phyloP scores from a whole-genome alignment of 257 asterid species.

The Solanum sitiens region DNA sequence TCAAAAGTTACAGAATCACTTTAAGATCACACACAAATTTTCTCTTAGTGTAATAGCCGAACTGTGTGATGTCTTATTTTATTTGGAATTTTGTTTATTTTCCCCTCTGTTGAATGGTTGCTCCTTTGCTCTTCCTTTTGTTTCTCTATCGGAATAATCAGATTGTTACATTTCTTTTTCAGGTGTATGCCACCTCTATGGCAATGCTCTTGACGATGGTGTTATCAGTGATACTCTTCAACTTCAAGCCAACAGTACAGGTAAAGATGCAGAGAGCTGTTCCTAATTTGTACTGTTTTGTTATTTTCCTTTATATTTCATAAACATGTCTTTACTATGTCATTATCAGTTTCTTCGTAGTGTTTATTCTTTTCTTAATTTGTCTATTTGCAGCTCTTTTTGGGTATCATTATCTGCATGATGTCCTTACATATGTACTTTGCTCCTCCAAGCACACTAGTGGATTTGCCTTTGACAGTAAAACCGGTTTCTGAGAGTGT shows the following conservation, averaged over 20 bases:
- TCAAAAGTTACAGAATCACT: background rate
- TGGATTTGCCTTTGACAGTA: constrained; percentile 55
- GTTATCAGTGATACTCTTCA: constrained; percentile 70
- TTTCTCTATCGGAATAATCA: background rate
- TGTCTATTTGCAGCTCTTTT: constrained; percentile 56
- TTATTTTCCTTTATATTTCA: background rate
- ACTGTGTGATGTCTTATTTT: background rate
- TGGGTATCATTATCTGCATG: constrained; percentile 86
- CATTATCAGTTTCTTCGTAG: background rate
- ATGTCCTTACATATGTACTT: constrained; percentile 97
- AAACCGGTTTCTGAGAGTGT: constrained; percentile 44
- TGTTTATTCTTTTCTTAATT: background rate
- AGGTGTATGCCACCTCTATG: constrained; percentile 97
- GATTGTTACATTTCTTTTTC: constrained; percentile 1
- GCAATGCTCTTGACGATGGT: constrained; percentile 93
- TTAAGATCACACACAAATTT: background rate
- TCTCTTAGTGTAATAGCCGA: background rate
- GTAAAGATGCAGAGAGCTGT: constrained; percentile 17
- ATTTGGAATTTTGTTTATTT: background rate
- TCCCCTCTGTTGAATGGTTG: background rate
- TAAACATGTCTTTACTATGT: background rate
- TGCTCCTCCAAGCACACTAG: constrained; percentile 75
- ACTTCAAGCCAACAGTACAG: constrained; percentile 86
- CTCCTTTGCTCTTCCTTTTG: background rate
- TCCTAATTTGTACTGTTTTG: background rate